Conservation (phyloP, 1,284 basidiomycete genomes). For the Ganoderma multipileum region DNA sequence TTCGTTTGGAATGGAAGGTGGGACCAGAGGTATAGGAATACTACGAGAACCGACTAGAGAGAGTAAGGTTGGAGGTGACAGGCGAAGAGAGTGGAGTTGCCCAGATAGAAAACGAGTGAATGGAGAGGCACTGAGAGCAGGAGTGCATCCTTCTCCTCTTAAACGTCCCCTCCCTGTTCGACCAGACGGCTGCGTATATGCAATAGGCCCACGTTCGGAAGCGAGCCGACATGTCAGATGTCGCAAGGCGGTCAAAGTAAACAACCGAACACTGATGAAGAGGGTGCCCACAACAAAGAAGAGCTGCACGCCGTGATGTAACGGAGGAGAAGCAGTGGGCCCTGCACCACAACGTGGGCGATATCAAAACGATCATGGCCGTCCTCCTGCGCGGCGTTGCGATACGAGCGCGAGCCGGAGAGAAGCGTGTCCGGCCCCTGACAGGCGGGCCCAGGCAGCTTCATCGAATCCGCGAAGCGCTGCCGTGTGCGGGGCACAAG, state of each 20-base stretch:
- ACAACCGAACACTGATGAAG: neutral
- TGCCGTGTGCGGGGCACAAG: neutral
- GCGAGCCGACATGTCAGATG: neutral
- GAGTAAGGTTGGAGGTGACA: neutral
- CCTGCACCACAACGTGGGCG: neutral
- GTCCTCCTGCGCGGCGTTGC: neutral
- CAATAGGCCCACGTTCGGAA: neutral
- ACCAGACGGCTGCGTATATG: neutral
- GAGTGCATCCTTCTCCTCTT: neutral
- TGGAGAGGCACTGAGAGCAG: neutral
- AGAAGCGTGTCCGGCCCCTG: neutral
- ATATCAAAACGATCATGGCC: neutral
- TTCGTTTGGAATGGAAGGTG: neutral
- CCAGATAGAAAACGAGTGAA: no score
- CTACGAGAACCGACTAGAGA: neutral
- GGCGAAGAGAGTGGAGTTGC: neutral
- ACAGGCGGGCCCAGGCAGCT: neutral
- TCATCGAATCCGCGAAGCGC: neutral
- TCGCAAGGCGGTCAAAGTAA: neutral
- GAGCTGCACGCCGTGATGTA: slow-evolving; percentile 3
- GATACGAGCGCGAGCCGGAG: neutral
- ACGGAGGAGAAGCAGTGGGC: neutral
- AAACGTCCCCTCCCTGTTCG: neutral
- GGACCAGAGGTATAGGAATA: neutral
- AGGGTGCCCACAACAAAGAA: neutral